phyloP scores from a whole-genome alignment of 768 basidiomycete genomes.

The Boletus barrowsii region DNA sequence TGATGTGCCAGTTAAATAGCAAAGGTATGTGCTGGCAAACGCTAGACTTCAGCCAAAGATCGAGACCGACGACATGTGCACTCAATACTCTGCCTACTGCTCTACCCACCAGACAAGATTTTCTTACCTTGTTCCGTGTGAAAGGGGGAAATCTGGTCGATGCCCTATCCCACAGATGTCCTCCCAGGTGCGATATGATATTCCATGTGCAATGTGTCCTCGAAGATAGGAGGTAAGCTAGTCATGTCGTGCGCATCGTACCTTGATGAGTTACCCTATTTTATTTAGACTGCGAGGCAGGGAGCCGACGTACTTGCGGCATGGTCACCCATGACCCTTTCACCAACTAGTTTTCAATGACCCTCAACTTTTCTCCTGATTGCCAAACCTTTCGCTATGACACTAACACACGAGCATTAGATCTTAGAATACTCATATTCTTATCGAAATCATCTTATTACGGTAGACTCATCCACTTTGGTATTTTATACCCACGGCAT shows the following conservation, averaged over 20 bases:
- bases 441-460: not conserved
- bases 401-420: not conserved
- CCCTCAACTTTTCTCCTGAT: not conserved
- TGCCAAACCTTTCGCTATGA: not conserved
- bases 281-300: not conserved
- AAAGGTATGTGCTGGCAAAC: slow-evolving; percentile 12
- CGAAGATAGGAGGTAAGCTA: slow-evolving; percentile 6
- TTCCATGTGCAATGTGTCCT: slow-evolving; percentile 12
- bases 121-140: not conserved
- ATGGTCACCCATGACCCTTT: not conserved
- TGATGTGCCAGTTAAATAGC: slow-evolving; percentile 12
- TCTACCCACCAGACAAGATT: not conserved
- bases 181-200: not conserved
- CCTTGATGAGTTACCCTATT: not conserved
- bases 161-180: not conserved
- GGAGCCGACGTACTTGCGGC: not conserved
- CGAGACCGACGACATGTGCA: slow-evolving; percentile 18
- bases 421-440: not conserved
- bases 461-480: not conserved
- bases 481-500: not conserved
- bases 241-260: not conserved
- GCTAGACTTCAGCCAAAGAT: slow-evolving; percentile 7
- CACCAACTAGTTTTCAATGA: not conserved
- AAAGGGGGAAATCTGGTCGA: not conserved
- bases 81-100: slow-evolving; percentile 7